Percentiles rank a stretch among this genome's conserved stretches.
Evolutionary conservation across 129 eudicot species (phyloP).

Genomic region (Artemisia argyi): DNA sequence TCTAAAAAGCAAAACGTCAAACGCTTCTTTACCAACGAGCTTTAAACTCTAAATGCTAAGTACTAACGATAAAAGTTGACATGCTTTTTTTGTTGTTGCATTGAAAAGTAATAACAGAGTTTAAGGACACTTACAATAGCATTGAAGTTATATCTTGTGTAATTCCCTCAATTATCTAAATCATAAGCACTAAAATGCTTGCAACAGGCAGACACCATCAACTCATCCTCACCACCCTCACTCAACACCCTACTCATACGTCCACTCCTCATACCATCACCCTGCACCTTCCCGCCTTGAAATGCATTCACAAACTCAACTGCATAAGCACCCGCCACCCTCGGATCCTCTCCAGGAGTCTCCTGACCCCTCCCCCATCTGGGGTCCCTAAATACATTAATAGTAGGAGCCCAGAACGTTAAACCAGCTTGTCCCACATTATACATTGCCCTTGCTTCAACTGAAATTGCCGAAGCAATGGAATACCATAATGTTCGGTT

Average conservation of each 20-base stretch:
- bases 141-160: constrained; percentile 75
- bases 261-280: neutral
- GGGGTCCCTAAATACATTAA: constrained; percentile 89
- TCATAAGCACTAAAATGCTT: constrained; percentile 96
- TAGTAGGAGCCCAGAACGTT: constrained; percentile 94
- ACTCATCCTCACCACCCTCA: constrained; percentile 32
- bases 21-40: too few species aligned
- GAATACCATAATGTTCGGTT: constrained; percentile 63
- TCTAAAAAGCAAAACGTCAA: too few species aligned
- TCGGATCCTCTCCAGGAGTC: constrained; percentile 96
- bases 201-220: constrained; percentile 98
- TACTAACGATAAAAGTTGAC: too few species aligned
- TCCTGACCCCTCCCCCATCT: constrained; percentile 99
- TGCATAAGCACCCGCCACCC: constrained; percentile 56
- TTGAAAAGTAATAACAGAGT: too few species aligned
- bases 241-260: constrained; percentile 43
- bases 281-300: constrained; percentile 3
- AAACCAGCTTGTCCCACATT: constrained; percentile 93
- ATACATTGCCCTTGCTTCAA: constrained; percentile 88
- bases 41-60: too few species aligned
- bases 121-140: constrained; percentile 58
- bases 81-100: too few species aligned
- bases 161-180: constrained; percentile 74
- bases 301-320: constrained; percentile 3
- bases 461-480: constrained; percentile 55